Percentiles rank a stretch among this genome's conserved stretches.
Conservation (phyloP, 176 grass and related monocot genomes). For the Carex littledalei region DNA sequence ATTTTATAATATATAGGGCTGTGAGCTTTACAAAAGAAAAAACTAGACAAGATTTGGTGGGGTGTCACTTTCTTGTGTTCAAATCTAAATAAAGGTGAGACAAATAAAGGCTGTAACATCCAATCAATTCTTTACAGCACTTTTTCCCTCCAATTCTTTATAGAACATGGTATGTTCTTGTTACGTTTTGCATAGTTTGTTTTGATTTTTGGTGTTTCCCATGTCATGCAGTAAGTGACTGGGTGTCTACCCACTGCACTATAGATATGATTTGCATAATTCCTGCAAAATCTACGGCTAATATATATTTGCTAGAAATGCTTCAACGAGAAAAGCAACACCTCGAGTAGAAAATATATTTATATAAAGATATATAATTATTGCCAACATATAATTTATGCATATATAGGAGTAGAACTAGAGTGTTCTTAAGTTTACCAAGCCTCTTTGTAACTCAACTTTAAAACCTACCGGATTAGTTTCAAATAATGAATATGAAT, state of each 20-base stretch:
- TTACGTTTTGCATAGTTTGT: neutral
- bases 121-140: neutral
- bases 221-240: neutral
- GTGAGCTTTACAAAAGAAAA: neutral
- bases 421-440: no score
- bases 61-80: slow-evolving; percentile 29
- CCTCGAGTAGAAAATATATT: neutral
- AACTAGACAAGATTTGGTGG: slow-evolving; percentile 23
- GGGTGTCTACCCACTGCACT: no score
- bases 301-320: neutral
- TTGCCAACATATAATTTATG: no score
- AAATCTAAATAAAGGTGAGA: slow-evolving; percentile 25
- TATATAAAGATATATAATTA: no score
- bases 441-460: no score
- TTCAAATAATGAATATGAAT: no score
- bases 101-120: slow-evolving; percentile 15
- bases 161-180: neutral
- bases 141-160: neutral
- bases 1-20: neutral
- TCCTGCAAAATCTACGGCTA: no score
- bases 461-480: no score
- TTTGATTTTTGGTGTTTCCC: neutral
- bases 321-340: neutral
- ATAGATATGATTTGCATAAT: no score
- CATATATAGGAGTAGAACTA: neutral